These are phyloP conservation scores for Cystobasidium pallidum DNA, from an alignment of 1,284 basidiomycete species.

Conservation along the genomic window DNA sequence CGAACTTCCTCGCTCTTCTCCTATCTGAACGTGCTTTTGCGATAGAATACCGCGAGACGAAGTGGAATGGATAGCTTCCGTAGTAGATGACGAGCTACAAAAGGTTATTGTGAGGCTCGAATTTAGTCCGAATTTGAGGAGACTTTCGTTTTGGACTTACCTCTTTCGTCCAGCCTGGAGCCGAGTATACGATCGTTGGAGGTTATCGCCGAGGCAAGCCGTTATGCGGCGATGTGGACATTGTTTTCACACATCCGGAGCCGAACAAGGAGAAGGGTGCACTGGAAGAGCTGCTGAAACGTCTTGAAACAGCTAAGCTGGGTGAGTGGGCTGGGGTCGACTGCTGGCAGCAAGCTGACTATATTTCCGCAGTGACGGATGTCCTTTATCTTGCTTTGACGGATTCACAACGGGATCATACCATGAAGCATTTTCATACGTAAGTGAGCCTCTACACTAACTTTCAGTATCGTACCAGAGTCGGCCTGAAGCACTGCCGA, in stretches of 20 bases:
- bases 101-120: constrained; percentile 65
- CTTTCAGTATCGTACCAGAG: no score
- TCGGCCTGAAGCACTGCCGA: neutral
- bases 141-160: neutral
- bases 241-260: constrained; percentile 72
- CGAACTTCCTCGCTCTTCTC: no score
- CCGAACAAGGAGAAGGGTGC: constrained; percentile 32
- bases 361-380: constrained; percentile 19
- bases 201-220: constrained; percentile 76
- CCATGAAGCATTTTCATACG: constrained; percentile 44
- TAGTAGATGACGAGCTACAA: constrained; percentile 66
- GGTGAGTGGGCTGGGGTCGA: constrained; percentile 12
- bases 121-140: constrained; percentile 57
- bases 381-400: constrained; percentile 36
- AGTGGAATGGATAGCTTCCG: constrained; percentile 67
- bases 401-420: constrained; percentile 37
- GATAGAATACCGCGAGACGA: constrained; percentile 67
- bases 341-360: neutral
- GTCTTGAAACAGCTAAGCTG: constrained; percentile 18
- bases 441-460: constrained; percentile 8
- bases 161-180: neutral
- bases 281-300: constrained; percentile 31
- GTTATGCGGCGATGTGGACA: constrained; percentile 74
- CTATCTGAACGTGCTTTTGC: neutral
- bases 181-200: constrained; percentile 14